phyloP scores from a whole-genome alignment of 805 yeast genomes.

The Yarrowia keelungensis region DNA sequence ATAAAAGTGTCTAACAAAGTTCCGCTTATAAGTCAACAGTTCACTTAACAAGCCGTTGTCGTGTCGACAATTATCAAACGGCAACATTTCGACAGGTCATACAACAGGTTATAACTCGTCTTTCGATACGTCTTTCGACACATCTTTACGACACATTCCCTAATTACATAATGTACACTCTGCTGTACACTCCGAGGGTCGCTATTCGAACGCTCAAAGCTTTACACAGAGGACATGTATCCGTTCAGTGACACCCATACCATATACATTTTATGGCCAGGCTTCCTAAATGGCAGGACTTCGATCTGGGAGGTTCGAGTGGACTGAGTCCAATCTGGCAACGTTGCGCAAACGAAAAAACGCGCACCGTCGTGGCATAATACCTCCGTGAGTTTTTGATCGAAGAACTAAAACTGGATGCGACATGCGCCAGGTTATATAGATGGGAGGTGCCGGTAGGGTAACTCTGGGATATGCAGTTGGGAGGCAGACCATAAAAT shows the following conservation, averaged over 20 bases:
- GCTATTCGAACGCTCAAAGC: not conserved
- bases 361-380: constrained; percentile 39
- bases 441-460: not conserved
- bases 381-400: constrained; percentile 39
- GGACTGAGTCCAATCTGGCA: constrained; percentile 39
- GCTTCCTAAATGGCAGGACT: constrained; percentile 38
- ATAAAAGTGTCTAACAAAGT: no score
- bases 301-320: constrained; percentile 38
- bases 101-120: no score
- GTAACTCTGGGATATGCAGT: constrained; percentile 15
- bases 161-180: constrained; percentile 23
- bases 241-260: constrained; percentile 39
- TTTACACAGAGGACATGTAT: constrained; percentile 33
- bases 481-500: not conserved
- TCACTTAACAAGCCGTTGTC: no score
- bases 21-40: no score
- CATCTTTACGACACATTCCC: no score
- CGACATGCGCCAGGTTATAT: constrained; percentile 15
- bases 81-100: no score
- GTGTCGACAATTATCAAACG: no score
- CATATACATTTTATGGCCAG: constrained; percentile 31
- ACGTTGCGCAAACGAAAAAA: constrained; percentile 31
- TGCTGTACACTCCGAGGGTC: constrained; percentile 5
- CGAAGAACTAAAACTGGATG: constrained; percentile 34
- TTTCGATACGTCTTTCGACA: no score